Conservation (phyloP, 805 yeast species). For the Ogataea degrootiae region DNA sequence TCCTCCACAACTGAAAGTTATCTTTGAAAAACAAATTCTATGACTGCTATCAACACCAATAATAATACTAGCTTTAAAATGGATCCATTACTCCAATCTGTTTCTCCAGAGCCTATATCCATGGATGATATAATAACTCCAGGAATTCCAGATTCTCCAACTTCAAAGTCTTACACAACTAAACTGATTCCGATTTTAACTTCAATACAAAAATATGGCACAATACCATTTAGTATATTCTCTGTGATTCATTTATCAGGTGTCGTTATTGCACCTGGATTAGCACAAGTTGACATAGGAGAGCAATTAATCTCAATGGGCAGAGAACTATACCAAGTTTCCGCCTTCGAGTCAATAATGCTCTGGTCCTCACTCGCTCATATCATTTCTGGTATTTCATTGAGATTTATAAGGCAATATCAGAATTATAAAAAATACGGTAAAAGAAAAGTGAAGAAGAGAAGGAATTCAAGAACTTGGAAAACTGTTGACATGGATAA, state of each 20-base stretch:
- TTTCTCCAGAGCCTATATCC: conserved; percentile 20
- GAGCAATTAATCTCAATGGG: conserved; percentile 57
- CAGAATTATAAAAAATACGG: conserved; percentile 26
- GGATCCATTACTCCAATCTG: conserved; percentile 1
- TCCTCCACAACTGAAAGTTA: no score
- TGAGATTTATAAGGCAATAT: conserved; percentile 36
- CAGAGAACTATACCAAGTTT: conserved; percentile 55
- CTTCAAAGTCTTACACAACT: conserved; percentile 5
- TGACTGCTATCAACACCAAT: background rate
- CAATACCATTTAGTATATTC: conserved; percentile 53
- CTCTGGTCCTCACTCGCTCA: conserved; percentile 48
- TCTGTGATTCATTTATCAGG: conserved; percentile 52
- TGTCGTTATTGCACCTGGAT: conserved; percentile 48
- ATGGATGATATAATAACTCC: conserved; percentile 8
- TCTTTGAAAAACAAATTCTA: background rate
- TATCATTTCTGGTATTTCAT: conserved; percentile 45
- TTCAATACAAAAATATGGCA: conserved; percentile 52
- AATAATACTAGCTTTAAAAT: background rate
- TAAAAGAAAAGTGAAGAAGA: conserved; percentile 7
- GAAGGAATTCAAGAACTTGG: conserved; percentile 2
- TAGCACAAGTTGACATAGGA: conserved; percentile 38
- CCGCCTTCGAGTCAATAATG: conserved; percentile 43
- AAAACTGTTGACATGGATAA: conserved; percentile 4
- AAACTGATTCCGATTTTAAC: conserved; percentile 16
- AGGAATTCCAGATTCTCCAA: conserved; percentile 15